Conservation (phyloP, 176 grass and related monocot genomes). For the Eremochloa ophiuroides region DNA sequence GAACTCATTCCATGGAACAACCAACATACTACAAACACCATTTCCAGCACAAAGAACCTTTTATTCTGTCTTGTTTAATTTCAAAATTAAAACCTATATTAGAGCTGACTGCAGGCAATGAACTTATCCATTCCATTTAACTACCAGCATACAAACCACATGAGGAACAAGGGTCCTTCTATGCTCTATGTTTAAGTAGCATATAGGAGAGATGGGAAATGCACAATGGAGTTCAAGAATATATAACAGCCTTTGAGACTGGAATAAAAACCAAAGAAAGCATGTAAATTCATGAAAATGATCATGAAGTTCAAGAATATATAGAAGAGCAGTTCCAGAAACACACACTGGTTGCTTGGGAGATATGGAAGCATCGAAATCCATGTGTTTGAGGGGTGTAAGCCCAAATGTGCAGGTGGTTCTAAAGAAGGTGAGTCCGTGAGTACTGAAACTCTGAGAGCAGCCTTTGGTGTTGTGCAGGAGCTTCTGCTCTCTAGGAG, state of each 20-base stretch:
- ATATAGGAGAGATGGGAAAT: background rate
- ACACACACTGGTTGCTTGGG: background rate
- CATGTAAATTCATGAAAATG: conserved; percentile 2
- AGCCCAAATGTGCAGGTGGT: background rate
- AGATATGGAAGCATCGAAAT: background rate
- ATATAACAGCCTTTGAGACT: background rate
- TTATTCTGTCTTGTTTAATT: conserved; percentile 1
- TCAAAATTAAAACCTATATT: background rate
- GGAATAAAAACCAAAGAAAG: background rate
- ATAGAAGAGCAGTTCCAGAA: background rate
- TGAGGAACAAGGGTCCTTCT: background rate
- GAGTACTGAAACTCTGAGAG: no score
- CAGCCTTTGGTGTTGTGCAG: background rate
- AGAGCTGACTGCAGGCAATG: background rate
- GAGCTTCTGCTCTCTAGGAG: background rate
- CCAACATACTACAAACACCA: background rate
- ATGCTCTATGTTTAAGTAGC: background rate
- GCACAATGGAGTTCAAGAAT: background rate
- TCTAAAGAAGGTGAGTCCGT: background rate
- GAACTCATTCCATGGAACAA: background rate
- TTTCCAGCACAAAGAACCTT: background rate
- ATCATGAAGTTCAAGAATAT: background rate
- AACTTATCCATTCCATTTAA: background rate
- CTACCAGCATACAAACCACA: background rate
- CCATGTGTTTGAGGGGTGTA: background rate